Evolutionary conservation across 352 stramenopile species (phyloP), one percentile per base, ranked within the genome.

Genomic region (Globisporangium uncinulatum): DNA sequence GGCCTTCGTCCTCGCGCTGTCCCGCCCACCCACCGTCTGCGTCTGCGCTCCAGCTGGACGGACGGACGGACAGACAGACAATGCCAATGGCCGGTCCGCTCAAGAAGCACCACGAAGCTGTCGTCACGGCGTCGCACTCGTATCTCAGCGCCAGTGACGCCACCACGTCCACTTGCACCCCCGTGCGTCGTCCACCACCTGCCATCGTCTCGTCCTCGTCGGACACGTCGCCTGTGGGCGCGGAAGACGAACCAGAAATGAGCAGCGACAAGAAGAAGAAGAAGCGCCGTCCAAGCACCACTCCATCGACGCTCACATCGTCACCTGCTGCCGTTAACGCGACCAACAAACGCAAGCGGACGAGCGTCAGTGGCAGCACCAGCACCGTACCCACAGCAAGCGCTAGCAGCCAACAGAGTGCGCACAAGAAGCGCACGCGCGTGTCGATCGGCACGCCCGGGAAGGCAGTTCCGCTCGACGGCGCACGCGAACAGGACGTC

Each of bases 381-480:
- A 62, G 41, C 5, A 46, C 8, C 43, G 19, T 63, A 1, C 47
- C 63, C 19, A 74, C 70, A 56, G 63, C 68, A 10, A 48, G 67
- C 29, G 50, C 59, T 0, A 41, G 63, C 20, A 55, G 51, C 19
- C 41, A 50, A 13, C 15, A 37, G 44, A 69, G 61, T 54, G 65
- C 54, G 47, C 63, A 59, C 48, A 89, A 87, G 66, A 89, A 88
- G 52, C 73, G 82, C 31, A 68, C 69, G 47, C 64, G 79, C 9
- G 65, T 77, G 61, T 89, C 82, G 29, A 74, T 92, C 48, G 72
- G 78, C 21, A 83, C 75, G 2, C 84, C 84, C 0, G 83, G 82
- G 10, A 94, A 92, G 65, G 86, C 76, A 31, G 89, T 65, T 13
- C 83, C 82, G 34, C 69, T 95, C 58, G 70, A 75, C 37, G 54